Evolutionary conservation across 73 alveolate species (phyloP), one percentile per base, ranked within the genome.

Genomic region (Symbiodinium natans): DNA sequence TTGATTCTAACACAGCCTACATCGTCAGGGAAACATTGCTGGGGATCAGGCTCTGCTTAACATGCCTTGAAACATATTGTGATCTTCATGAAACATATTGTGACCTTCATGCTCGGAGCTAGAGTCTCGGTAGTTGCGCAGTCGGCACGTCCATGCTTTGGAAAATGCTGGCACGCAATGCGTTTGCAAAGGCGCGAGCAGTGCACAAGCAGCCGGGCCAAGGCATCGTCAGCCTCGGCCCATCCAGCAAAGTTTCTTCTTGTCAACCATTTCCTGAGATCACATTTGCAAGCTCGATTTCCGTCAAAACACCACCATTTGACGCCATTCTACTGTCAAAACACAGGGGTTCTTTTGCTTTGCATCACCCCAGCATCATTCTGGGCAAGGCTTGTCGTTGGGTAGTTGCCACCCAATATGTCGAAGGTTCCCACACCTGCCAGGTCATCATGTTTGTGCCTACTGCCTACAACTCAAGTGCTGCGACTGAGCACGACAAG

Each of bases 381-480:
- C 73, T 21, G 33, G 33, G 85, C 94, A 54, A 87, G 38, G 94
- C 73, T 59, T 52, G 94, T 56, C 40, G 73, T 43, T 6, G 94
- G 94, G 43, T 59, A 59, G 68, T 87, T 87, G 85, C 94, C 94
- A 36, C 85, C 75, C 42, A 87, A 41, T 2, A 87, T 31, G 29
- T 87, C 94, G 38, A 87, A 87, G 63, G 94, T 87, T 2, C 94
- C 94, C 31, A 63, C 15, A 2, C 94, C 94, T 87, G 6, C 63
- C 13, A 27, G 39, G 34, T 27, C 8, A 23, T 23, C 8, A 6
- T 11, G 39, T 1, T 63, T 13, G 6, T 46, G 13, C 6, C 59
- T n/a, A n/a, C n/a, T n/a, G n/a, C n/a, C n/a, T n/a, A n/a, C n/a
- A n/a, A n/a, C n/a, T n/a, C n/a, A n/a, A n/a, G n/a, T n/a, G n/a